Evolutionary conservation across 1,284 basidiomycete species (phyloP), one percentile per base, ranked within the genome.

Genomic region (Trichosporon faecale): DNA sequence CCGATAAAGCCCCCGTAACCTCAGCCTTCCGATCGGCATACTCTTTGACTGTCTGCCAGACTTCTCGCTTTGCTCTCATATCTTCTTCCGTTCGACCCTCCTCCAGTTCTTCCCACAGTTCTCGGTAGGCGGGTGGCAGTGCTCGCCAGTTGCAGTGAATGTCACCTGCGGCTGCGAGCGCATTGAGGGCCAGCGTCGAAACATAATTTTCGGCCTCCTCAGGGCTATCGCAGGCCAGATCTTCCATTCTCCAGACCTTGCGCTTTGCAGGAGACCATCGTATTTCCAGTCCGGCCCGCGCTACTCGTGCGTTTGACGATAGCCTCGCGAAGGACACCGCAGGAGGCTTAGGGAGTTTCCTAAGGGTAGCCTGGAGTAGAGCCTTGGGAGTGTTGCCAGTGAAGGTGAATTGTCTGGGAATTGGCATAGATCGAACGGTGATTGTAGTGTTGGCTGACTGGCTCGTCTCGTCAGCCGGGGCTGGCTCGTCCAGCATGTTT

Each of bases 71-170:
- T 44, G 85, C 86, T 21, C 79, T 82, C 71, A 94, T 89, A 66
- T 91, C 89, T 57, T 85, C 85, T 9, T 81, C 76, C 76, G 90
- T 91, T 71, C 92, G 86, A 33, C 85, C 83, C 5, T 79, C 81
- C 76, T 95, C 93, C 25, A 98, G 85, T 82, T 98, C 94, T 70
- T 94, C 91, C 97, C 97, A 99, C 46, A 98, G 85, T 77, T 95
- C 92, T 69, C 94, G 88, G 80, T 91, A 97, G 11, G 88, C 87
- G 0, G 90, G 86, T n/a, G 95, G 93, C 25, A 99, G 86, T 11
- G 89, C 80, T 73, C 91, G 72, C 78, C 81, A 82, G 65, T 81
- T 83, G 16, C 74, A 74, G 1, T 46, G 44, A 0, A 82, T 37
- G 2, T 76, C 73, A 0, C 77, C 78, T 21, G 75, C 67, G 70